Base-by-base conservation (phyloP, 495 filamentous ascomycete genomes). In the Tuber aestivum region DNA sequence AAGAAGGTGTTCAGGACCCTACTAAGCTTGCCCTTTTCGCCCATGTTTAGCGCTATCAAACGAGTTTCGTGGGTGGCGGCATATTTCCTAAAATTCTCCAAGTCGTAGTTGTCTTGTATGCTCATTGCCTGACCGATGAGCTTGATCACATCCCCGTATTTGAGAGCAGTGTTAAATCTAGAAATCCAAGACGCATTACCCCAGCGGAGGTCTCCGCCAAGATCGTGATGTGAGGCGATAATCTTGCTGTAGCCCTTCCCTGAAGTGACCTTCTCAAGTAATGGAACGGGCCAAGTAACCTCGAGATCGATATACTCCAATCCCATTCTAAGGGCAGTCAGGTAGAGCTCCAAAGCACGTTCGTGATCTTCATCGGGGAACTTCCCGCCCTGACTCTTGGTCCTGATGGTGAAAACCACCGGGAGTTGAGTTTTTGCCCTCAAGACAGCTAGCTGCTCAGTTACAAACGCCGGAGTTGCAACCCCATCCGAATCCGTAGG, bases 11-110 rank as follows among this genome's bases (percentile, higher is more conserved):
- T 98, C 74, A 94, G 85, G 74, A 99, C 91, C 44, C 95, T 89
- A 82, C 93, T 96, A 23, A 97, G 89, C 83, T 97, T 94, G 37
- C 95, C 95, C 42, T 88, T 86, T 32, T 89, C 86, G 48, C 96
- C 95, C 94, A 98, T 98, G 85, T 99, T 98, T 85, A 99, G 91
- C 3, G 93, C 94, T 81, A 99, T 97, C 77, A 98, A 82, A 7
- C 93, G 95, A 16, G 88, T 89, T 45, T 91, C 87, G 81, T 97
- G 92, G 41, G 88, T 84, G 45, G 87, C 86, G 77, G 93, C 92
- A 88, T 89, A 92, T 45, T 86, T 86, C 85, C 92, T 94, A 89
- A 98, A 99, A 73, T 89, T 89, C 78, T 90, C 88, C 35, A 99
- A 89, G 65, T 90, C 89, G 76, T 91, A 93, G 84, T 99, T 99